Evolutionary conservation across 345 rosid genomes (phyloP).

Genomic region (Eucalyptus lansdowneana): DNA sequence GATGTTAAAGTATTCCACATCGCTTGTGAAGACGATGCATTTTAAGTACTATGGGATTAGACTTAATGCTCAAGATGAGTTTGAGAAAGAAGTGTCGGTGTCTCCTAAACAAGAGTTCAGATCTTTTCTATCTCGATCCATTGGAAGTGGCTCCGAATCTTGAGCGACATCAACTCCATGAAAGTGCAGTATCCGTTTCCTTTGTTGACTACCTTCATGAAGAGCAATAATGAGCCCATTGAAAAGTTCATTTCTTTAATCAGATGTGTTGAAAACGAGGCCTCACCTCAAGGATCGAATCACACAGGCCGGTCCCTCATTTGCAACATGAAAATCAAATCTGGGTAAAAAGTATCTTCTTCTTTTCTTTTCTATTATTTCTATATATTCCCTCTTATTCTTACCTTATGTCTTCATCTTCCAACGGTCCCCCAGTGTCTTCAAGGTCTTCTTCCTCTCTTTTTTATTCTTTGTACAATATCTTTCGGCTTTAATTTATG

Average conservation of each 20-base stretch:
- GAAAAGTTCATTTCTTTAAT: neutral
- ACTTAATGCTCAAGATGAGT: neutral
- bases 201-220: neutral
- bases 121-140: neutral
- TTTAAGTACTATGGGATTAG: neutral
- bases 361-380: neutral
- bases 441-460: neutral
- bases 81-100: neutral
- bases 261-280: neutral
- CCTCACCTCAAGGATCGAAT: neutral
- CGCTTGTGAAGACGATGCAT: neutral
- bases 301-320: neutral
- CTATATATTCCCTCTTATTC: neutral
- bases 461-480: neutral
- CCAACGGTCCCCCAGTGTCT: neutral
- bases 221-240: neutral
- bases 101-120: neutral
- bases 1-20: fast-evolving
- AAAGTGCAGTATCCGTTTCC: neutral
- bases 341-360: neutral
- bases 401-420: neutral
- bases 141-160: neutral
- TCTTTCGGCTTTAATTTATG: neutral
- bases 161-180: neutral
- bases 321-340: neutral